phyloP scores from a whole-genome alignment of 306 rosid species.

The Fragaria ananassa region DNA sequence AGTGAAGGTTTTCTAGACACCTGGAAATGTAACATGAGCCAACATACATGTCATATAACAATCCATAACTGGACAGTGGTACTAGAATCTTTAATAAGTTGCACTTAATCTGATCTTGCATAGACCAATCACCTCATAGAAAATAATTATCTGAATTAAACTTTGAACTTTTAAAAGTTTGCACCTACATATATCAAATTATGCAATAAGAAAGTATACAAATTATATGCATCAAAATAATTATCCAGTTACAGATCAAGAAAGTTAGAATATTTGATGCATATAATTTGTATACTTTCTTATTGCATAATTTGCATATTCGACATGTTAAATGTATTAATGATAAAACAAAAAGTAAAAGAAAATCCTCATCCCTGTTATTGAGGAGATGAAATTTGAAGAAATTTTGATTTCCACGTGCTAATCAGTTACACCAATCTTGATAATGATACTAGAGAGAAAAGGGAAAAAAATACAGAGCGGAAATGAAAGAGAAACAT shows the following conservation, averaged over 20 bases:
- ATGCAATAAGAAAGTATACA: too few species aligned
- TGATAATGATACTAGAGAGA: neutral
- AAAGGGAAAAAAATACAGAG: neutral
- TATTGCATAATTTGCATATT: too few species aligned
- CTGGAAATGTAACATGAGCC: neutral
- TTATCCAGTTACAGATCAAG: neutral
- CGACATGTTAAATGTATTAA: too few species aligned
- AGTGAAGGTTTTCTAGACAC: neutral
- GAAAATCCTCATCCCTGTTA: neutral
- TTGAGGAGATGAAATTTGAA: neutral
- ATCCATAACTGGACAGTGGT: neutral
- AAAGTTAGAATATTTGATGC: neutral
- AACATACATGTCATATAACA: neutral
- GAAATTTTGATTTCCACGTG: neutral
- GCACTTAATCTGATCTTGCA: neutral
- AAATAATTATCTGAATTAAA: neutral
- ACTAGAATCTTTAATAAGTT: neutral
- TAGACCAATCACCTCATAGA: neutral
- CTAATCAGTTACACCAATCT: neutral
- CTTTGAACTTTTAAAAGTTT: neutral
- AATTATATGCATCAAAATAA: too few species aligned
- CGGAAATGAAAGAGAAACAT: neutral
- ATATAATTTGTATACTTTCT: neutral
- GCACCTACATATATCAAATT: neutral
- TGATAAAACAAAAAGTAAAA: too few species aligned